Conservation (phyloP, 768 basidiomycete species). For the Floccularia luteovirens region DNA sequence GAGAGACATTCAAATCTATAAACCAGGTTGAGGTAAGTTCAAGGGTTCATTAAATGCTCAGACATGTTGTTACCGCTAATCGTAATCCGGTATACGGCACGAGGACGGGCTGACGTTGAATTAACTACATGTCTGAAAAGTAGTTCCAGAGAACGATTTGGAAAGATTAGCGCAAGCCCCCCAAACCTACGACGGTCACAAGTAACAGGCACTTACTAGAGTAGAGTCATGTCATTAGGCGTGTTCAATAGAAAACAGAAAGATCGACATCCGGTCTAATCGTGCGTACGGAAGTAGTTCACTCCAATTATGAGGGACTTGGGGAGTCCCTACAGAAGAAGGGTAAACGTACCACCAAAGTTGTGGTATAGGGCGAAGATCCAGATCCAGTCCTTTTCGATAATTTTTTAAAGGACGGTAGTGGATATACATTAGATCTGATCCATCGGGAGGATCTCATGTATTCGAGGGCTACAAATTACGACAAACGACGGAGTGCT, state of each 20-base stretch:
- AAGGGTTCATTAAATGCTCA: slow-evolving; percentile 10
- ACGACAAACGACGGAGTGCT: too few species aligned
- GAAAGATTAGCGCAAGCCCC: too few species aligned
- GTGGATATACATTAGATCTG: too few species aligned
- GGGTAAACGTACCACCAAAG: too few species aligned
- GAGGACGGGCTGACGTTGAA: slow-evolving; percentile 20
- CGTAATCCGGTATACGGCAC: slow-evolving; percentile 13
- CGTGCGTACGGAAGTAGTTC: slow-evolving; percentile 18
- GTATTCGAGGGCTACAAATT: too few species aligned
- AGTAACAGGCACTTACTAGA: not conserved
- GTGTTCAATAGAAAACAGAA: not conserved
- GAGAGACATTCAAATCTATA: not conserved
- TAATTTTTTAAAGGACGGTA: too few species aligned
- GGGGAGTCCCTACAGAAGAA: too few species aligned
- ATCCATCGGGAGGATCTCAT: too few species aligned
- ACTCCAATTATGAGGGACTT: too few species aligned
- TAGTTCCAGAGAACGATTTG: slow-evolving; percentile 13
- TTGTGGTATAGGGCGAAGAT: too few species aligned
- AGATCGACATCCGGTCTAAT: slow-evolving; percentile 16
- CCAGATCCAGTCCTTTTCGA: too few species aligned
- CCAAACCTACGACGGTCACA: slow-evolving; percentile 3
- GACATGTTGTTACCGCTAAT: slow-evolving; percentile 17
- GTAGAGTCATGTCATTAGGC: not conserved
- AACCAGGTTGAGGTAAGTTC: not conserved
- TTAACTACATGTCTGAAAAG: slow-evolving; percentile 19